Evolutionary conservation across 768 basidiomycete genomes (phyloP), one percentile per base, ranked within the genome.

Genomic region (Russula sp.): DNA sequence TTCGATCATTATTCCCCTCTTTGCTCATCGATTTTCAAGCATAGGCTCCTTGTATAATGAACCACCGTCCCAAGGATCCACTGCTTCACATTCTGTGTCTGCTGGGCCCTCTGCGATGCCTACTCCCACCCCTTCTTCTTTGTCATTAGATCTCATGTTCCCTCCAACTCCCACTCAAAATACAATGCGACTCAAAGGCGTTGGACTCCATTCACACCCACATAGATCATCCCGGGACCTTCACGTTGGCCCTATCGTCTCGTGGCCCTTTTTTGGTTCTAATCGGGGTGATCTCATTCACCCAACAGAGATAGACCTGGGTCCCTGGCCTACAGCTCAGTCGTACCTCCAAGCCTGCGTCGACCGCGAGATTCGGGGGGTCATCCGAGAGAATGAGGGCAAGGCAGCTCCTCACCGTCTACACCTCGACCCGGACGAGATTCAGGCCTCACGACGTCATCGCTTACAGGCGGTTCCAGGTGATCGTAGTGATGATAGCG

Each of bases 231-330:
- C 56, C 13, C 69, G 73, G 40, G 77, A 81, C 57, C 83, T 81
- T 73, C 83, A 86, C 56, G 79, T 92, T 50, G 91, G 91, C 4
- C 88, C 88, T 9, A 93, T 94, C 70, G 83, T 93, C 56, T 92
- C 90, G 3, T 94, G 92, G 91, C 88, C 91, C 1, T 94, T 93
- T 79, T 94, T 94, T 72, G 91, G 91, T 52, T 88, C 89, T 5
- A 85, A 87, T 67, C 81, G 92, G 46, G 91, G 91, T 36, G 86
- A 89, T 63, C 80, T 90, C 26, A 68, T 74, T 3, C 87, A 88
- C 68, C 86, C 85, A 3, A 75, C 78, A 24, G 89, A 91, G 68
- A 79, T 93, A 40, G 79, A 90, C 69, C 85, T 91, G n/a, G 90
- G 91, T 2, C 92, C 91, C 0, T 93, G 90, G 88, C 63, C 79